Evolutionary conservation across 2,329 filamentous ascomycete genomes (phyloP).

Genomic region (Aspergillaceae sp.): DNA sequence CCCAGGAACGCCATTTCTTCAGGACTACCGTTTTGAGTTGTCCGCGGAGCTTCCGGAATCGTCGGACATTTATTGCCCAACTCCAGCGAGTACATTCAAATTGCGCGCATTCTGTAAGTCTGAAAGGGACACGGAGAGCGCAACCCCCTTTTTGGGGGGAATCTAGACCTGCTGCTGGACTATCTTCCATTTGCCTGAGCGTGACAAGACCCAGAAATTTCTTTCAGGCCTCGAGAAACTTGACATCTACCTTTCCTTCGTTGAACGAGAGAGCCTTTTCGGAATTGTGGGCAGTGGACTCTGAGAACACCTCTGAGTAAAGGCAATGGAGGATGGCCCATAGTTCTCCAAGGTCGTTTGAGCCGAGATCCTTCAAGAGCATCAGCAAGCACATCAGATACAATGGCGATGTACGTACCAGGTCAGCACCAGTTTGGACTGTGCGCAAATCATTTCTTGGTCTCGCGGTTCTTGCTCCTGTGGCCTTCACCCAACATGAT

Average conservation of each 20-base stretch:
- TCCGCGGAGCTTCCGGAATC: too few relatives aligned
- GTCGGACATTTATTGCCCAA: conserved; percentile 8
- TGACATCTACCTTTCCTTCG: conserved; percentile 45
- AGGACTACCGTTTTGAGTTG: too few relatives aligned
- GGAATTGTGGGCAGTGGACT: conserved; percentile 44
- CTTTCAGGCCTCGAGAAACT: conserved; percentile 46
- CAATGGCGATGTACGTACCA: conserved; percentile 18
- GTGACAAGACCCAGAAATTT: conserved; percentile 49
- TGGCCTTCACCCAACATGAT: conserved; percentile 48
- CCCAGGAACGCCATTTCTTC: too few relatives aligned
- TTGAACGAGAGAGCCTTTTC: conserved; percentile 49
- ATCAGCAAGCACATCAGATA: not conserved
- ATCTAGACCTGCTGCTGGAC: conserved; percentile 44
- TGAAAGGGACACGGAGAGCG: conserved; percentile 50
- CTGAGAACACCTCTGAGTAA: conserved; percentile 49
- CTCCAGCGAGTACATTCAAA: conserved; percentile 47
- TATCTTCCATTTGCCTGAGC: conserved; percentile 51
- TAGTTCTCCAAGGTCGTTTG: conserved; percentile 50
- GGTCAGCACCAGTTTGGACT: conserved; percentile 44
- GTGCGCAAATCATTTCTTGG: conserved; percentile 36
- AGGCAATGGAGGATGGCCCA: conserved; percentile 53
- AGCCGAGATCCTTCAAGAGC: conserved; percentile 40
- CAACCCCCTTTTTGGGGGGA: conserved; percentile 50
- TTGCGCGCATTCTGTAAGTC: conserved; percentile 54
- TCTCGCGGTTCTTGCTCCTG: conserved; percentile 43